Evolutionary conservation across 106 monocot species (phyloP).

Genomic region (Phalaenopsis aphrodite): DNA sequence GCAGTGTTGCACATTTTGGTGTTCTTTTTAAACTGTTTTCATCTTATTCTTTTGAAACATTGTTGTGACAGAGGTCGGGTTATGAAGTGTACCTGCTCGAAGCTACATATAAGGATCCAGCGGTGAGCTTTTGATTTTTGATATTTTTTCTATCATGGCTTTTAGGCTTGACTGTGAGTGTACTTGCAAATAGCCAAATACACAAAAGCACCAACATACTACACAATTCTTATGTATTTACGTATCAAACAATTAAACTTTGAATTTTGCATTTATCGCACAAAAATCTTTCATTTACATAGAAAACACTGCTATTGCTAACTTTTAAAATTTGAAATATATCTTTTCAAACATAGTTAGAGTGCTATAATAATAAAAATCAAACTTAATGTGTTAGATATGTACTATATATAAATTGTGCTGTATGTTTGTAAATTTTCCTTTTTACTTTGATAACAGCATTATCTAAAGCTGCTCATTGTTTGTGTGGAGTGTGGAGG

Average conservation of each 20-base stretch:
- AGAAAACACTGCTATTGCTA: no score
- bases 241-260: neutral
- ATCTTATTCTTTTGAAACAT: constrained; percentile 11
- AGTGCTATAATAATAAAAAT: no score
- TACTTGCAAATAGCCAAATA: neutral
- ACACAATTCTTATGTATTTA: neutral
- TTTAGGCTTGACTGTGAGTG: constrained; percentile 1
- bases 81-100: constrained; percentile 96
- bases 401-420: no score
- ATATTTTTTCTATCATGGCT: neutral
- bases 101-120: constrained; percentile 91
- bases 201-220: neutral
- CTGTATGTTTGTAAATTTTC: neutral
- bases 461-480: neutral
- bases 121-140: constrained; percentile 31
- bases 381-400: no score
- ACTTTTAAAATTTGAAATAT: no score
- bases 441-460: neutral
- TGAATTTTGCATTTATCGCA: neutral
- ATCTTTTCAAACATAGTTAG: no score
- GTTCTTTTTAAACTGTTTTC: constrained; percentile 9
- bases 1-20: neutral
- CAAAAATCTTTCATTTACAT: no score
- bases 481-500: neutral
- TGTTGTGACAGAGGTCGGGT: constrained; percentile 65